phyloP scores from a whole-genome alignment of 1,284 basidiomycete species.

The Peniophora sp. region DNA sequence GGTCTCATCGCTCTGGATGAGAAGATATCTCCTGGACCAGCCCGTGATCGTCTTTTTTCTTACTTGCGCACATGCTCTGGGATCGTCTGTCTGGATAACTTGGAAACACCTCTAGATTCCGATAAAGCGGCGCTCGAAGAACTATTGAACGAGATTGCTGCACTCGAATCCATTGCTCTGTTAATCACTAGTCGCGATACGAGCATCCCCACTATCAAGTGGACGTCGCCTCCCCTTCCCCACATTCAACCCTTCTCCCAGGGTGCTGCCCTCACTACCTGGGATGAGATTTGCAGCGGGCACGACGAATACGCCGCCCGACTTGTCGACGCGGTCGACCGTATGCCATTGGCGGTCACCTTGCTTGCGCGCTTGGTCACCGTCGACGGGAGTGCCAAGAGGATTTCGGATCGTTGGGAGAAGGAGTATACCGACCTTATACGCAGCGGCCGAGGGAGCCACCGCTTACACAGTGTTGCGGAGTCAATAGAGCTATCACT shows the following conservation, averaged over 20 bases:
- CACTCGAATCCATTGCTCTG: not conserved
- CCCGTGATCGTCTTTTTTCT: not conserved
- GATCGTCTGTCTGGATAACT: conserved; percentile 23
- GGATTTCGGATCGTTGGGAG: not conserved
- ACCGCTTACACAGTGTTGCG: not conserved
- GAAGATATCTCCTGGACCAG: not conserved
- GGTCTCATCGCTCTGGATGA: not conserved
- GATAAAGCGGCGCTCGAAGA: not conserved
- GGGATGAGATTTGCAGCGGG: not conserved
- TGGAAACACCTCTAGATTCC: conserved; percentile 23
- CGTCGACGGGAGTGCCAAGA: not conserved
- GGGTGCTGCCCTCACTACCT: not conserved
- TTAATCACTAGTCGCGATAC: conserved; percentile 1
- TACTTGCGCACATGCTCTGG: conserved; percentile 11
- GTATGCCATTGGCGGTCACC: conserved; percentile 1
- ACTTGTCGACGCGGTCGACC: not conserved
- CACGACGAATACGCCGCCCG: not conserved
- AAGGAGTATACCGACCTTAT: not conserved
- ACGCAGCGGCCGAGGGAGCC: not conserved
- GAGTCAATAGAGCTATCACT: not conserved
- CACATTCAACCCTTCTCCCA: not conserved
- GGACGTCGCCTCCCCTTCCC: not conserved
- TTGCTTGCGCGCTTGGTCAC: not conserved
- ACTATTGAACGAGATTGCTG: not conserved
- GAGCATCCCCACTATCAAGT: not conserved